These are phyloP conservation scores for Tricholoma matsutake DNA, from an alignment of 768 basidiomycete species.

Conservation along the genomic window DNA sequence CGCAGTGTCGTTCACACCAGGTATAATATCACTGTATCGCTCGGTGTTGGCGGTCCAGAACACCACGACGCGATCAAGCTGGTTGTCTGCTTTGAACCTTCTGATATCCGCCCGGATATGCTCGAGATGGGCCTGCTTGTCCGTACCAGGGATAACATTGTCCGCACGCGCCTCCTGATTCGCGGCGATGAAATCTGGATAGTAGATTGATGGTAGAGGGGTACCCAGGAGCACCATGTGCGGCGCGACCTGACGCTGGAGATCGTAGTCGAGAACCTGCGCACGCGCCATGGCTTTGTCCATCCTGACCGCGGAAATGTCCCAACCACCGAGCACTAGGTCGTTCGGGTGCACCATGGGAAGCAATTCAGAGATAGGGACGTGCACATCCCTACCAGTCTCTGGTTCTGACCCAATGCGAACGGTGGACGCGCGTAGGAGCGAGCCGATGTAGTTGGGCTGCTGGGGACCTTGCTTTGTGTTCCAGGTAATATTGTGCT, in stretches of 20 bases:
- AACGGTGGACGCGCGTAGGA: constrained; percentile 94
- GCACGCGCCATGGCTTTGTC: constrained; percentile 94
- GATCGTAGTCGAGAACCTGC: constrained; percentile 92
- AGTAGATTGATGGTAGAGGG: constrained; percentile 94
- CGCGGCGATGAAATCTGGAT: constrained; percentile 96
- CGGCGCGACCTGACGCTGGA: constrained; percentile 92
- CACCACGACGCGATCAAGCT: constrained; percentile 84
- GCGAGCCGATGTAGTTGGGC: constrained; percentile 97
- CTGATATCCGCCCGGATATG: constrained; percentile 92
- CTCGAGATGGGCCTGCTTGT: constrained; percentile 92
- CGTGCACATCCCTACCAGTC: constrained; percentile 86
- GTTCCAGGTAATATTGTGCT: constrained; percentile 90
- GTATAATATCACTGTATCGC: constrained; percentile 92
- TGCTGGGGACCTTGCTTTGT: constrained; percentile 90
- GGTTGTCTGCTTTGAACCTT: constrained; percentile 81
- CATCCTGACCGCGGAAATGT: constrained; percentile 82
- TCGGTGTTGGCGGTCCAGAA: constrained; percentile 99
- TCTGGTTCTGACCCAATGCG: constrained; percentile 80
- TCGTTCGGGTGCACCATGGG: constrained; percentile 99
- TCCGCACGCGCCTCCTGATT: constrained; percentile 97
- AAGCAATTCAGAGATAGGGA: constrained; percentile 88
- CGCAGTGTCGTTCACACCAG: constrained; percentile 93
- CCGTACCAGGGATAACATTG: constrained; percentile 79
- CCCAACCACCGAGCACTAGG: constrained; percentile 97
- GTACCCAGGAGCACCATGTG: constrained; percentile 76